Evolutionary conservation across 352 stramenopile genomes (phyloP).

Genomic region (Phytophthora colocasiae): DNA sequence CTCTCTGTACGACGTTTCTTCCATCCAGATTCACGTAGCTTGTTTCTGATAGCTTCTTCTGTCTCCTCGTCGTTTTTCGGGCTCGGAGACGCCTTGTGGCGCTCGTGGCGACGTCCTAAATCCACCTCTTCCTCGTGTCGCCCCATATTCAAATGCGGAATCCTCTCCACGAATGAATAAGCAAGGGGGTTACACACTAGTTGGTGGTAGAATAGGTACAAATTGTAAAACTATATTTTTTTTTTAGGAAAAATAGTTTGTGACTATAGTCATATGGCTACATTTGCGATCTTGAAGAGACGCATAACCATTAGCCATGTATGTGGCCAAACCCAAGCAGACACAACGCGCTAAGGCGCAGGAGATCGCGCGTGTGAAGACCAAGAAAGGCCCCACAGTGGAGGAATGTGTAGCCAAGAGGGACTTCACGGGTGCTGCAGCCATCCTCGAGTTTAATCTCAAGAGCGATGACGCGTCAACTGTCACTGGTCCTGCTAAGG

Average conservation of each 20-base stretch:
- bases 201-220: too few relatives aligned
- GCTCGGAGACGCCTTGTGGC: conserved; percentile 26
- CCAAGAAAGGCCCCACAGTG: conserved; percentile 78
- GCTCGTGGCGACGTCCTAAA: conserved; percentile 24
- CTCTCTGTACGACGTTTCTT: conserved; percentile 57
- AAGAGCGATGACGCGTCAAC: conserved; percentile 80
- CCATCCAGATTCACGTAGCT: conserved; percentile 75
- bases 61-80: conserved; percentile 39
- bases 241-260: too few relatives aligned
- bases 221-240: neutral
- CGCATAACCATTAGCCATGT: conserved; percentile 47
- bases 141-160: conserved; percentile 22
- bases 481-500: conserved; percentile 36
- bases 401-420: conserved; percentile 80
- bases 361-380: conserved; percentile 74
- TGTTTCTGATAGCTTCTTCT: conserved; percentile 76
- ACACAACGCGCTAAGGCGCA: conserved; percentile 71
- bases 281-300: conserved; percentile 38
- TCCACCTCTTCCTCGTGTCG: conserved; percentile 37
- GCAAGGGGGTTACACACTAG: neutral
- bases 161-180: conserved; percentile 16
- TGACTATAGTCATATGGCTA: conserved; percentile 4
- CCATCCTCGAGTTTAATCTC: conserved; percentile 95
- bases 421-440: conserved; percentile 95
- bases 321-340: conserved; percentile 85